phyloP scores from a whole-genome alignment of 495 filamentous ascomycete species.

The Aspergillus heteromorphus region DNA sequence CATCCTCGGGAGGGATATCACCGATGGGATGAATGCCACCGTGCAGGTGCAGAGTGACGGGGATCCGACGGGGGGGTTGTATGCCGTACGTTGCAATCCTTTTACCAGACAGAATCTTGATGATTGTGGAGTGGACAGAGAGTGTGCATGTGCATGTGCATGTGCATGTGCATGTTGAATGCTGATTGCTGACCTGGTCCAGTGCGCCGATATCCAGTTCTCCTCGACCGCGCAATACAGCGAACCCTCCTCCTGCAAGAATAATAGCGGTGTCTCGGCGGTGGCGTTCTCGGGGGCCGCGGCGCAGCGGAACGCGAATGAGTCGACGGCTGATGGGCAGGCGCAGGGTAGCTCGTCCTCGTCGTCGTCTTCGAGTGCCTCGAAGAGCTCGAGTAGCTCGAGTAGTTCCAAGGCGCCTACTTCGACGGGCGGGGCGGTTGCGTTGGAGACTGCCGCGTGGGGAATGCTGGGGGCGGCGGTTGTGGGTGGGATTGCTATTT shows the following conservation, averaged over 20 bases:
- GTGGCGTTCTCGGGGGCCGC: conserved; percentile 25
- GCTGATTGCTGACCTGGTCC: not conserved
- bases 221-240: conserved; percentile 24
- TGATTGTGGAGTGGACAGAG: no score
- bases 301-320: conserved; percentile 33
- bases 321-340: conserved; percentile 25
- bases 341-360: conserved; percentile 19
- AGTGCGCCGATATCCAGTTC: conserved; percentile 63
- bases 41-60: conserved; percentile 56
- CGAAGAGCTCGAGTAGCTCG: conserved; percentile 13
- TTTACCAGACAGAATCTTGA: no score
- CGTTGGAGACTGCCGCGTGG: conserved; percentile 32
- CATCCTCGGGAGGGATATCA: conserved; percentile 25
- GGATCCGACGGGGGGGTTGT: conserved; percentile 48
- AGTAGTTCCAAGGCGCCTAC: conserved; percentile 12
- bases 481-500: conserved; percentile 25
- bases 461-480: conserved; percentile 27
- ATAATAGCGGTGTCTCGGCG: conserved; percentile 45
- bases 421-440: conserved; percentile 23
- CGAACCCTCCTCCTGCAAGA: conserved; percentile 40
- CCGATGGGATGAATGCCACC: conserved; percentile 55
- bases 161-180: no score
- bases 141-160: no score
- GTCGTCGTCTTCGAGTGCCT: not conserved
- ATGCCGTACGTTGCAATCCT: conserved; percentile 39